Conservation (phyloP, 495 filamentous ascomycete genomes). For the Amorphotheca resinae region DNA sequence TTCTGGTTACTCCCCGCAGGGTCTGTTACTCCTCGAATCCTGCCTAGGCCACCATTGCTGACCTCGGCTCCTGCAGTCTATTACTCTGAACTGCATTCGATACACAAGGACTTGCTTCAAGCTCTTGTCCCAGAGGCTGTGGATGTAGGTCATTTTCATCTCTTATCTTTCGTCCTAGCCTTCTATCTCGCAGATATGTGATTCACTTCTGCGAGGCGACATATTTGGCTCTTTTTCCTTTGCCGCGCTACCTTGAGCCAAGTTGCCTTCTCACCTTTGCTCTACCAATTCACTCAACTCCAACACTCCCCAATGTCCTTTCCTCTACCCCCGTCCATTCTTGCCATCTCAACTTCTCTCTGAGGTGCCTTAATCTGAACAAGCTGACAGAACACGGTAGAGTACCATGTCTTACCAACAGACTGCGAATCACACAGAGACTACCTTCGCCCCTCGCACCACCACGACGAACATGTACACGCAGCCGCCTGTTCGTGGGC, state of each 20-base stretch:
- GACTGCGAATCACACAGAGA: slow-evolving; percentile 10
- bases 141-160: slow-evolving; percentile 1
- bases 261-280: slow-evolving; percentile 19
- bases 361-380: neutral
- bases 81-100: slow-evolving; percentile 7
- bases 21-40: slow-evolving; percentile 2
- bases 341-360: slow-evolving; percentile 11
- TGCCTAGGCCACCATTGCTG: slow-evolving; percentile 4
- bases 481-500: slow-evolving; percentile 14
- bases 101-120: neutral
- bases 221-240: neutral
- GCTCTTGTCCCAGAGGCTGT: slow-evolving; percentile 5
- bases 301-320: neutral
- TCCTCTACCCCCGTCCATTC: neutral
- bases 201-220: slow-evolving; percentile 1
- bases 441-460: slow-evolving; percentile 4
- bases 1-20: slow-evolving; percentile 1
- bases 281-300: slow-evolving; percentile 7
- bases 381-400: slow-evolving; percentile 35
- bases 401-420: slow-evolving; percentile 24
- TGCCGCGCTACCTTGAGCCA: neutral
- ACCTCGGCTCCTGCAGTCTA: slow-evolving; percentile 4
- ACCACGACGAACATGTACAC: slow-evolving; percentile 18
- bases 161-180: slow-evolving; percentile 11
- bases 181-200: slow-evolving; percentile 4